These are phyloP conservation scores for Beauveria scarabaeidicola DNA, from an alignment of 2,329 filamentous ascomycete species.

Conservation along the genomic window DNA sequence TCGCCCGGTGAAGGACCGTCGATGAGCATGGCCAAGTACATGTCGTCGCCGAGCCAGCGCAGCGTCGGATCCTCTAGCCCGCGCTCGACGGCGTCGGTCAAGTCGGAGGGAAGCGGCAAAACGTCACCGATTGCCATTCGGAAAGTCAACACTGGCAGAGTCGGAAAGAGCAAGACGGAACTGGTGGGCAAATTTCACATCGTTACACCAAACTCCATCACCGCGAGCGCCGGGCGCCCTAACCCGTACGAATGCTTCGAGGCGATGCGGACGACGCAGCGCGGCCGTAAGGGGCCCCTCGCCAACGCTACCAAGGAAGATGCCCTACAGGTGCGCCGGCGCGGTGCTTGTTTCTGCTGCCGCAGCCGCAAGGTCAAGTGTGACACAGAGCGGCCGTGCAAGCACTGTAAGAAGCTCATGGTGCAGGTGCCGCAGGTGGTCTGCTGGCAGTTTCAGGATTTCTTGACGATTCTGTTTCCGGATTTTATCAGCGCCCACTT, in stretches of 20 bases:
- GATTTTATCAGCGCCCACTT: constrained; percentile 43
- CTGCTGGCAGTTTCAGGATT: constrained; percentile 53
- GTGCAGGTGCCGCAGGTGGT: constrained; percentile 43
- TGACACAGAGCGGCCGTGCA: constrained; percentile 46
- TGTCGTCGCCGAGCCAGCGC: constrained; percentile 23
- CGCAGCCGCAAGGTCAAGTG: constrained; percentile 52
- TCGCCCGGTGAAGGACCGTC: constrained; percentile 1
- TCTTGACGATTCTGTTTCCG: constrained; percentile 43
- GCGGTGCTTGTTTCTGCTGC: constrained; percentile 52
- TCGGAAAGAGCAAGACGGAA: constrained; percentile 35
- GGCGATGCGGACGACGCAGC: constrained; percentile 41
- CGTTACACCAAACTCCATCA: constrained; percentile 45
- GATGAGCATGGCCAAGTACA: constrained; percentile 12
- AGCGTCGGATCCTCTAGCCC: constrained; percentile 23
- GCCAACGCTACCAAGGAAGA: constrained; percentile 46
- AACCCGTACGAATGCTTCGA: constrained; percentile 50
- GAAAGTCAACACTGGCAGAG: constrained; percentile 35
- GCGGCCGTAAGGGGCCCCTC: constrained; percentile 48
- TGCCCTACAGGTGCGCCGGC: constrained; percentile 44
- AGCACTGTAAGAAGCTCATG: constrained; percentile 46
- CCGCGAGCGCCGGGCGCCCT: constrained; percentile 38
- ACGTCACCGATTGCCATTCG: constrained; percentile 25
- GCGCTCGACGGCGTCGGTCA: constrained; percentile 20
- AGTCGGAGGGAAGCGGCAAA: constrained; percentile 20
- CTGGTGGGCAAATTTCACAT: constrained; percentile 43